A percentile compares a stretch with the other conserved stretches of the same genome.
phyloP scores from a whole-genome alignment of 495 filamentous ascomycete genomes.

The Gamarada debralockiae region DNA sequence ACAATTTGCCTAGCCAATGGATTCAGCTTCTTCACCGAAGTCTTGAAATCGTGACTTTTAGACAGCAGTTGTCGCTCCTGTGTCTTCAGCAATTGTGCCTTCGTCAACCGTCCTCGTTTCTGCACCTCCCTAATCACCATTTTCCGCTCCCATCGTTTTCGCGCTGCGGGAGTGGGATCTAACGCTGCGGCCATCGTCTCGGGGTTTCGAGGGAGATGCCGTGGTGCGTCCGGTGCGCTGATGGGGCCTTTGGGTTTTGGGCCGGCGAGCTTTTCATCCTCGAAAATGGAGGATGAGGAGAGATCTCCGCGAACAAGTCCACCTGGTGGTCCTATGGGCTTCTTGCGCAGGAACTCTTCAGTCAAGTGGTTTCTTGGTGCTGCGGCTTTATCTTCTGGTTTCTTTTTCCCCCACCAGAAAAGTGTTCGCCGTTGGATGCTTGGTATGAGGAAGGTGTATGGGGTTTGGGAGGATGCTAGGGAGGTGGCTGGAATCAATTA shows the following conservation, averaged over 20 bases:
- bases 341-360: constrained; percentile 30
- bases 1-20: constrained; percentile 79
- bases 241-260: constrained; percentile 9
- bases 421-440: constrained; percentile 20
- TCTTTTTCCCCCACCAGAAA: constrained; percentile 6
- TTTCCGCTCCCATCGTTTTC: constrained; percentile 74
- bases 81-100: constrained; percentile 56
- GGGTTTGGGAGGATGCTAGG: constrained; percentile 45
- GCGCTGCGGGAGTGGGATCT: constrained; percentile 64
- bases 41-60: constrained; percentile 67
- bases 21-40: constrained; percentile 83
- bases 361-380: constrained; percentile 20
- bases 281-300: constrained; percentile 56
- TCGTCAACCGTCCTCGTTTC: constrained; percentile 61
- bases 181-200: constrained; percentile 49
- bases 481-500: constrained; percentile 41
- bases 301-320: constrained; percentile 31
- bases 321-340: constrained; percentile 24
- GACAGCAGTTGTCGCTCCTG: constrained; percentile 67
- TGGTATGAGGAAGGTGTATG: constrained; percentile 24
- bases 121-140: constrained; percentile 71
- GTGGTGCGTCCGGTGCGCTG: neutral
- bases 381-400: neutral
- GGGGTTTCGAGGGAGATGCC: constrained; percentile 32
- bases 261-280: constrained; percentile 37